Base-by-base conservation (phyloP, 2,329 filamentous ascomycete species). In the Orbilia ellipsospora region DNA sequence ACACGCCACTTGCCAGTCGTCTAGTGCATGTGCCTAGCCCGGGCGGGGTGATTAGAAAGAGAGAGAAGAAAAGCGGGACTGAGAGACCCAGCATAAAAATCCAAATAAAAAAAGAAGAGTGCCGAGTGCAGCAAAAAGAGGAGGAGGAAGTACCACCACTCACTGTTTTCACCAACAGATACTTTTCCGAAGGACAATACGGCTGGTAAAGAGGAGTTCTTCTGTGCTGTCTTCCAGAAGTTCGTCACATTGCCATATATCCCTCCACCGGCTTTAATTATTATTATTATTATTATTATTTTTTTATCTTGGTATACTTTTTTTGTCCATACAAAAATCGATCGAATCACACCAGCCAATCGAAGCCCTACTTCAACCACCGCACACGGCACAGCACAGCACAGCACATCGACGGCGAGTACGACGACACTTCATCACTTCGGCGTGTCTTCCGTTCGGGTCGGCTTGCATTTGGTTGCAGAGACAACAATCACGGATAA, bases 1-100 rank as follows among this genome's bases (percentile, higher is more conserved):
- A 73, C 69, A 66, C 55, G 62, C 61, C 62, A 73, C 61, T 73
- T 13, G 59, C 56, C 57, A 62, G 56, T 44, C 63, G 51, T 50
- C 45, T 59, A 69, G 64, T 65, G 72, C 64, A 75, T 75, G 72
- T 75, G 72, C 72, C 64, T 75, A 69, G 72, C 45, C 40, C 72
- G 72, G 64, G 72, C 72, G 72, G 72, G 72, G 72, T 75, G 72
- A 75, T 75, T 36, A 36, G 31, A 36, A 36, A 36, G 31, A 7
- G 31, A 36, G 31, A 36, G 8, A 56, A 69, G 69, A 48, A 69
- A 69, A 75, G 72, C 72, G 72, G 72, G 72, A 75, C 31, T 36
- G 31, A 36, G 10, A 36, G 31, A 36, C 3, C 50, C 56, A 56
- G 66, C 66, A 63, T 68, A 45, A 13, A 42, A 67, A 23, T 23